Evolutionary conservation across 768 basidiomycete species (phyloP).

Genomic region (Trametes punicea): DNA sequence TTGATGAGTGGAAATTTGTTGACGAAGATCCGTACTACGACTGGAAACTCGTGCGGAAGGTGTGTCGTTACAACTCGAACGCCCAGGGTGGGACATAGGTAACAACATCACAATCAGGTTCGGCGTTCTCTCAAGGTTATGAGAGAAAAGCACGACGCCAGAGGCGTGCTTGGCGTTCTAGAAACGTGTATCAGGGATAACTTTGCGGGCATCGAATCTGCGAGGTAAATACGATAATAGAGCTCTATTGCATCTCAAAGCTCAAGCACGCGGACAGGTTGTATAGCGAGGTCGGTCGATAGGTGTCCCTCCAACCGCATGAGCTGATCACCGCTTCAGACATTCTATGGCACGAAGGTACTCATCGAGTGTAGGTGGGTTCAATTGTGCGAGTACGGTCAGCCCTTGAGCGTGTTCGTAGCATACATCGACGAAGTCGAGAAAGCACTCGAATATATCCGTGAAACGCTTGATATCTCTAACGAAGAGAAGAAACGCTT

Average conservation of each 20-base stretch:
- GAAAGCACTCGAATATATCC: conserved; percentile 69
- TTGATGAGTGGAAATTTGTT: conserved; percentile 85
- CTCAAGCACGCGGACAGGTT: conserved; percentile 55
- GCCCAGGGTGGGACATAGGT: too few relatives aligned
- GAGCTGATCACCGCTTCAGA: conserved; percentile 43
- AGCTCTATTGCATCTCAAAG: background rate
- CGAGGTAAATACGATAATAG: conserved; percentile 44
- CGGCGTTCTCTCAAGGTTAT: conserved; percentile 67
- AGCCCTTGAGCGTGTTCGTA: conserved; percentile 35
- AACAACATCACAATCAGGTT: conserved; percentile 47
- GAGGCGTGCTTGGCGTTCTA: conserved; percentile 84
- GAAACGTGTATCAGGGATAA: conserved; percentile 89
- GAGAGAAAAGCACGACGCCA: conserved; percentile 74
- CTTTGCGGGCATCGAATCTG: conserved; percentile 89
- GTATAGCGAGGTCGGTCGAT: conserved; percentile 72
- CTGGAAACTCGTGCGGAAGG: conserved; percentile 81
- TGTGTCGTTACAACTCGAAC: conserved; percentile 23
- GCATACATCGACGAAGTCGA: conserved; percentile 82
- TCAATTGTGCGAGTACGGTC: too few relatives aligned
- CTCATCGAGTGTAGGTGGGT: conserved; percentile 70
- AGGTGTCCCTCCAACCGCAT: background rate
- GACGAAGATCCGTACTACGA: conserved; percentile 93
- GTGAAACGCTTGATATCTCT: conserved; percentile 67
- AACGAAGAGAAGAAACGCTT: conserved; percentile 90
- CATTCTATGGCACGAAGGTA: conserved; percentile 88